phyloP scores from a whole-genome alignment of 345 rosid genomes.

The Fremontodendron californicum region DNA sequence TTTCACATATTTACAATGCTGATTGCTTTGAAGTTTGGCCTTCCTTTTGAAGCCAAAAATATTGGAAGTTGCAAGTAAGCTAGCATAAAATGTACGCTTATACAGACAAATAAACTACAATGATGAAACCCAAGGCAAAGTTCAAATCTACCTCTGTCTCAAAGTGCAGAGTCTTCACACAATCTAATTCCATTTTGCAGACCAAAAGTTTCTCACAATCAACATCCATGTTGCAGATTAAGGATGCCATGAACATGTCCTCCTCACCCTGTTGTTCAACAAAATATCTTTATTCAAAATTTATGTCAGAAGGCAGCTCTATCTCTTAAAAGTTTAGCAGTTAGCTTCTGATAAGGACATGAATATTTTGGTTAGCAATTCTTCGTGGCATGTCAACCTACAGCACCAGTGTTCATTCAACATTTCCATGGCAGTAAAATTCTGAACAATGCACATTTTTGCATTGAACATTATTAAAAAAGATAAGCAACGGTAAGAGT shows the following conservation, averaged over 20 bases:
- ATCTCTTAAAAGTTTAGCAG: background rate
- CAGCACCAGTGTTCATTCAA: background rate
- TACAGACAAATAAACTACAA: background rate
- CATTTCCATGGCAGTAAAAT: background rate
- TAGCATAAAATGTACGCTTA: background rate
- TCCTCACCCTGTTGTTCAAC: conserved; percentile 60
- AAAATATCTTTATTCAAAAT: background rate
- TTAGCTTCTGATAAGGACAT: background rate
- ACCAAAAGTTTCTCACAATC: conserved; percentile 81
- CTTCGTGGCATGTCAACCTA: background rate
- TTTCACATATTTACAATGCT: background rate
- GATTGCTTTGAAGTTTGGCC: background rate
- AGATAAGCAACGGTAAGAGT: background rate
- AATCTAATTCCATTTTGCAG: conserved; percentile 87
- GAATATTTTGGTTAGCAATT: conserved; percentile 1
- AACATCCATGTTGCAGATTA: conserved; percentile 78
- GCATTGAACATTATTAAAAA: background rate
- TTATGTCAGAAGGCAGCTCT: background rate
- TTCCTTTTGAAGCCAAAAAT: background rate
- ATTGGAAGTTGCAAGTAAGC: background rate
- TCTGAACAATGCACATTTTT: background rate
- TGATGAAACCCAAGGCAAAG: conserved; percentile 17
- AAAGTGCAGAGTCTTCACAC: conserved; percentile 78
- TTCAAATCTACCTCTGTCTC: conserved; percentile 70
- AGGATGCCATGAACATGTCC: conserved; percentile 79